phyloP scores from a whole-genome alignment of 2,329 filamentous ascomycete genomes.

The Arthrinium puccinioides region DNA sequence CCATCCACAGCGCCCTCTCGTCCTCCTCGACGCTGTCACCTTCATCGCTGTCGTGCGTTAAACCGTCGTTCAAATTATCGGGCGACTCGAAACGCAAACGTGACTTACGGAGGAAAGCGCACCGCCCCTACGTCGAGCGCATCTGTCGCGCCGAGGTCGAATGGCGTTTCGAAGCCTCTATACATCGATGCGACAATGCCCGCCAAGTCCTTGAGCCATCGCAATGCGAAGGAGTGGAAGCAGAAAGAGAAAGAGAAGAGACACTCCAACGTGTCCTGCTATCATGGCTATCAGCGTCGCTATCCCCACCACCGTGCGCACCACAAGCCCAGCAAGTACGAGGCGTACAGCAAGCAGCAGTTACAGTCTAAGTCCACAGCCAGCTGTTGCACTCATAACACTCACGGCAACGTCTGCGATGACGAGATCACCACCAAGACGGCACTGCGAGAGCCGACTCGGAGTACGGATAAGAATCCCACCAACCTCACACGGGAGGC shows the following conservation, averaged over 20 bases:
- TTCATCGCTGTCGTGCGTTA: constrained; percentile 34
- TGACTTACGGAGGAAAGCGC: constrained; percentile 30
- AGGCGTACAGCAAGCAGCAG: constrained; percentile 6
- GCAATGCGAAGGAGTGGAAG: constrained; percentile 16
- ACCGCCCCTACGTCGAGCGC: constrained; percentile 36
- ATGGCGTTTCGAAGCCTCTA: constrained; percentile 39
- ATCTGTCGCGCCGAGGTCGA: constrained; percentile 31
- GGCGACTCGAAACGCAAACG: constrained; percentile 35
- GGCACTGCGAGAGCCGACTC: no score
- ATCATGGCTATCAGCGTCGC: not conserved
- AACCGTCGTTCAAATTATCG: constrained; percentile 25
- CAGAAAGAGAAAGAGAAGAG: constrained; percentile 16
- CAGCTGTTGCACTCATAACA: no score
- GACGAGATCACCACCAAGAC: no score
- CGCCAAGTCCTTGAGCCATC: constrained; percentile 9
- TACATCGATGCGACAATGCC: constrained; percentile 29
- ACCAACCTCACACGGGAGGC: no score
- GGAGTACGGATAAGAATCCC: no score
- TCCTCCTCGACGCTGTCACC: constrained; percentile 34
- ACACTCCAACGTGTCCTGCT: constrained; percentile 6
- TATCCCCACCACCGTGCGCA: constrained; percentile 11
- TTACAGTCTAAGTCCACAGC: constrained; percentile 1
- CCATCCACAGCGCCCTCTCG: constrained; percentile 40
- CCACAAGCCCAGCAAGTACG: constrained; percentile 7
- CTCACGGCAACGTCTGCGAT: no score